Evolutionary conservation across 176 grass and related monocot genomes (phyloP).

Genomic region (Urochloa ruziziensis): DNA sequence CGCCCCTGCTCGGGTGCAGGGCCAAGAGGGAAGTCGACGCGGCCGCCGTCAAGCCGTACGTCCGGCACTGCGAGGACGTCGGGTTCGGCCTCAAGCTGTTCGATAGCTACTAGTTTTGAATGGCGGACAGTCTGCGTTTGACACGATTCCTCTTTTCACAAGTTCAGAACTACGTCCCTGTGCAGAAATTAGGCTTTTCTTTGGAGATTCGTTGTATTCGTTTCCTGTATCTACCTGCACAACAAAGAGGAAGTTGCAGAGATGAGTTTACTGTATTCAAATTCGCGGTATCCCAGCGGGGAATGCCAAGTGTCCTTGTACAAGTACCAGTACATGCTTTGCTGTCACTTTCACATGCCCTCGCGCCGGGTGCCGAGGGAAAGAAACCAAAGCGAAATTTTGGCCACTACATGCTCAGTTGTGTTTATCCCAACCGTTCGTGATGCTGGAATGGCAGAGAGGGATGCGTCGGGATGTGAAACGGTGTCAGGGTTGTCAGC

Average conservation of each 20-base stretch:
- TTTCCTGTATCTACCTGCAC: slow-evolving; percentile 10
- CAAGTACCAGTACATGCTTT: not conserved
- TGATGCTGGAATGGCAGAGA: no score
- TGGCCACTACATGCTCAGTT: no score
- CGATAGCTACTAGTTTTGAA: slow-evolving; percentile 41
- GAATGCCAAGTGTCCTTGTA: not conserved
- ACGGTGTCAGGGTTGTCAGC: no score
- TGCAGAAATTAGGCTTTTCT: slow-evolving; percentile 1
- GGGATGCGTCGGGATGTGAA: no score
- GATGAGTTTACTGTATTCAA: slow-evolving; percentile 12
- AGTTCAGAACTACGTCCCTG: not conserved
- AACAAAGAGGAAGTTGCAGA: slow-evolving; percentile 1
- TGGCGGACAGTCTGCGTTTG: not conserved
- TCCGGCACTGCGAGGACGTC: slow-evolving; percentile 92
- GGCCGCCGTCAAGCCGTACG: slow-evolving; percentile 50
- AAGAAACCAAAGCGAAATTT: no score
- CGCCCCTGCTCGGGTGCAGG: slow-evolving; percentile 64
- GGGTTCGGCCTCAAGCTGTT: slow-evolving; percentile 69
- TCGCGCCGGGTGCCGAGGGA: no score
- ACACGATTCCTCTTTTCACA: not conserved
- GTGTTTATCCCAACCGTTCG: no score
- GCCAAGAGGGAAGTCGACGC: slow-evolving; percentile 58
- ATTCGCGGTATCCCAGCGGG: not conserved
- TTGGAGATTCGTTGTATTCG: slow-evolving; percentile 26
- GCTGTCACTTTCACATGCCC: no score